Evolutionary conservation across 768 basidiomycete genomes (phyloP).

Genomic region (Rhodotorula graminis): DNA sequence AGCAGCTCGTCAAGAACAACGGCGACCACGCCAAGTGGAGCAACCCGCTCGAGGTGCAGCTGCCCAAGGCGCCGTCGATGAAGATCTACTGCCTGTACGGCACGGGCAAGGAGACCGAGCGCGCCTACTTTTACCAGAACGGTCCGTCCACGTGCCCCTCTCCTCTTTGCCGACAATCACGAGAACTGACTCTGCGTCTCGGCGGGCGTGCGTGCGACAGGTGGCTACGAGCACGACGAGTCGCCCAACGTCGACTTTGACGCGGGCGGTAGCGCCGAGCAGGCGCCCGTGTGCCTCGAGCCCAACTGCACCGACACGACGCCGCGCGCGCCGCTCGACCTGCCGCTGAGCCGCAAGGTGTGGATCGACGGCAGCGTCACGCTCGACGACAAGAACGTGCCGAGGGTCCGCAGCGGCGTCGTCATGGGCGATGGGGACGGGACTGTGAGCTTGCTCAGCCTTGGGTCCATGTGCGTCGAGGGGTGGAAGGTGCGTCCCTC

Average conservation of each 20-base stretch:
- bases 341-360: slow-evolving; percentile 58
- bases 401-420: slow-evolving; percentile 56
- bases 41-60: slow-evolving; percentile 55
- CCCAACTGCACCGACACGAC: slow-evolving; percentile 50
- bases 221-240: slow-evolving; percentile 65
- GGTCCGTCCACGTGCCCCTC: not conserved
- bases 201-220: slow-evolving; percentile 55
- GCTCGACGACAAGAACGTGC: slow-evolving; percentile 48
- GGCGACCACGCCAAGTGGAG: slow-evolving; percentile 79
- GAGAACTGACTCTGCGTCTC: not conserved
- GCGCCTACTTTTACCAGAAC: slow-evolving; percentile 28
- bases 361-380: slow-evolving; percentile 85
- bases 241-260: slow-evolving; percentile 39
- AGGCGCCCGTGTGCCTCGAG: slow-evolving; percentile 50
- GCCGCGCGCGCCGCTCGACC: slow-evolving; percentile 54
- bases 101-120: slow-evolving; percentile 74
- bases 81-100: slow-evolving; percentile 89
- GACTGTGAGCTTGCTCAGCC: slow-evolving; percentile 74
- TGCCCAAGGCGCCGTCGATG: slow-evolving; percentile 86
- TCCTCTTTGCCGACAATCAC: too few species aligned
- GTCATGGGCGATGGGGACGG: slow-evolving; percentile 94
- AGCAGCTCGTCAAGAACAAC: slow-evolving; percentile 61
- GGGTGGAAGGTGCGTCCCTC: slow-evolving; percentile 64
- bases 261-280: not conserved
- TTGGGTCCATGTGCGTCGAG: slow-evolving; percentile 94